Conservation (phyloP, 2,329 filamentous ascomycete species). For the Aspergillus tamarii region DNA sequence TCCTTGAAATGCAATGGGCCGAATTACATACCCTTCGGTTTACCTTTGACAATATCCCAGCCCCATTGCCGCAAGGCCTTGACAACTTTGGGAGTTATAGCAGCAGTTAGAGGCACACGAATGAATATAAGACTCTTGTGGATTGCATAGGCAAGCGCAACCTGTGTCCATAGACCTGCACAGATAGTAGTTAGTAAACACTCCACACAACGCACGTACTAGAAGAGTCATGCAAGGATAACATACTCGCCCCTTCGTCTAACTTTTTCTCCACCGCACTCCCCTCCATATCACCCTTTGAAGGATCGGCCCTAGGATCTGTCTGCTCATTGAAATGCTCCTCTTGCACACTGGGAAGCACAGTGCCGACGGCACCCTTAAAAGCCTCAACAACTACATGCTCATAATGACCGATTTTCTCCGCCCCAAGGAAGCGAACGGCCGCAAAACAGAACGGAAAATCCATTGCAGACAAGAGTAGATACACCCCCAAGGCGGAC, state of each 20-base stretch:
- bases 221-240: background rate
- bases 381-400: conserved; percentile 46
- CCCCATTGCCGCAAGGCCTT: conserved; percentile 85
- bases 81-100: conserved; percentile 91
- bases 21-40: conserved; percentile 40
- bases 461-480: conserved; percentile 79
- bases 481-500: conserved; percentile 89
- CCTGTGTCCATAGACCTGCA: conserved; percentile 74
- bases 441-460: conserved; percentile 95
- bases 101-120: conserved; percentile 88
- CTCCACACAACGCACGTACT: background rate
- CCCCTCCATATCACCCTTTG: conserved; percentile 17
- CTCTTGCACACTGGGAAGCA: conserved; percentile 42
- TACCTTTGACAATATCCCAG: conserved; percentile 88
- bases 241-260: conserved; percentile 74
- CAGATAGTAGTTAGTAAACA: conserved; percentile 4
- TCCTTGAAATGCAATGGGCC: background rate
- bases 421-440: conserved; percentile 79
- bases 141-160: conserved; percentile 92
- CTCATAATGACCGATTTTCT: conserved; percentile 71
- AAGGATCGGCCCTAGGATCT: conserved; percentile 26
- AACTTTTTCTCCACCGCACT: conserved; percentile 62
- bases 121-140: conserved; percentile 98
- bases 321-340: conserved; percentile 51
- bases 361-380: conserved; percentile 32